Conservation (phyloP, 768 basidiomycete genomes). For the Suillus subluteus region DNA sequence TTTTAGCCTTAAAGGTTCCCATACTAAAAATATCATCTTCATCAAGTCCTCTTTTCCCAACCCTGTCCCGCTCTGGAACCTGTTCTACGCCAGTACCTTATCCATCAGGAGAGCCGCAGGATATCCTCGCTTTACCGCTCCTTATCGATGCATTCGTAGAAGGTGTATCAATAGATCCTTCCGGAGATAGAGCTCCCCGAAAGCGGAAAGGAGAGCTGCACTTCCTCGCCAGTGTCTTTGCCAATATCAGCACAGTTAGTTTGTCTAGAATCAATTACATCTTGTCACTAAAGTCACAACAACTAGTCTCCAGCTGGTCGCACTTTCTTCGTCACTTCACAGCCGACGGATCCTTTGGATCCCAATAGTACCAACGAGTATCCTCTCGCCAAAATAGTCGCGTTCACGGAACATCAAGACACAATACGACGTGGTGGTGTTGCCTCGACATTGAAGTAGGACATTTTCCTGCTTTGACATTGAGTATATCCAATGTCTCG, state of each 20-base stretch:
- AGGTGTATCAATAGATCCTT: slow-evolving; percentile 60
- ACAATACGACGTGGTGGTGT: slow-evolving; percentile 87
- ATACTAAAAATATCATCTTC: slow-evolving; percentile 50
- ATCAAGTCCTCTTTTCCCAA: slow-evolving; percentile 65
- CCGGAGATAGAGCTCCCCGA: slow-evolving; percentile 50
- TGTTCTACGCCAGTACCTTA: slow-evolving; percentile 75
- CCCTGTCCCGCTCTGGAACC: slow-evolving; percentile 80
- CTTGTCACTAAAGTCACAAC: not conserved
- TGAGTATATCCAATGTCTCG: slow-evolving; percentile 16
- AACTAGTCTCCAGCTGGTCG: slow-evolving; percentile 76
- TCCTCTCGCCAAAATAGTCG: slow-evolving; percentile 78
- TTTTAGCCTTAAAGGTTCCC: slow-evolving; percentile 69
- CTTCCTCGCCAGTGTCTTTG: slow-evolving; percentile 93
- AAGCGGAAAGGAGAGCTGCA: slow-evolving; percentile 79
- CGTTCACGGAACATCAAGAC: slow-evolving; percentile 90
- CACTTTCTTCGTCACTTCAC: slow-evolving; percentile 78
- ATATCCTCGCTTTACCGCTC: slow-evolving; percentile 72
- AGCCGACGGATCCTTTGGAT: slow-evolving; percentile 50
- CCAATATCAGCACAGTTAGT: slow-evolving; percentile 83
- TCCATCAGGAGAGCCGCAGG: slow-evolving; percentile 54
- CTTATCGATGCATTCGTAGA: slow-evolving; percentile 90
- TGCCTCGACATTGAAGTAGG: slow-evolving; percentile 84
- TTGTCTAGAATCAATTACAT: not conserved
- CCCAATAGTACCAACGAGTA: slow-evolving; percentile 61
- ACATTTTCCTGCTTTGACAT: slow-evolving; percentile 9